phyloP scores from a whole-genome alignment of 176 grass and related monocot genomes.

The Tillandsia leiboldiana region DNA sequence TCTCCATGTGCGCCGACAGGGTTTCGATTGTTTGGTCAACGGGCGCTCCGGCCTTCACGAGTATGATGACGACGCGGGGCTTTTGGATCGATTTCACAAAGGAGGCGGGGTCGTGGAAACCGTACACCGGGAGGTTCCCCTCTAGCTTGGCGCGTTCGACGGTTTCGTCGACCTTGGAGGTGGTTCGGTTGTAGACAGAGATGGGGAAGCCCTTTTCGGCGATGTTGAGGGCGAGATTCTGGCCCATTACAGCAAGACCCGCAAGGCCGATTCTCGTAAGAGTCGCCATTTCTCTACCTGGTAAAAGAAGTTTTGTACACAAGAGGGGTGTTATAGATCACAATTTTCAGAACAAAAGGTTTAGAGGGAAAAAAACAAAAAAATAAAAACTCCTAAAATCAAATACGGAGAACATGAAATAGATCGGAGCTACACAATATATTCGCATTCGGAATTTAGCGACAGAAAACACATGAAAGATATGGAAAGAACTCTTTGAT shows the following conservation, averaged over 20 bases:
- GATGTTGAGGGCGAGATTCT: slow-evolving; percentile 76
- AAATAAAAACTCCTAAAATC: background rate
- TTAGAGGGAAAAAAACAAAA: background rate
- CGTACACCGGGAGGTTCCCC: slow-evolving; percentile 57
- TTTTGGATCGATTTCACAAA: slow-evolving; percentile 79
- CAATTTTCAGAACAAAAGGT: background rate
- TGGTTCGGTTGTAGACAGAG: slow-evolving; percentile 76
- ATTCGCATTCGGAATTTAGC: too few relatives aligned
- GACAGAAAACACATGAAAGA: too few relatives aligned
- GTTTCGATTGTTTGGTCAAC: slow-evolving; percentile 81
- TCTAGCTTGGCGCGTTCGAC: slow-evolving; percentile 49
- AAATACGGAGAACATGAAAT: too few relatives aligned
- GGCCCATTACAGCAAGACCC: slow-evolving; percentile 69
- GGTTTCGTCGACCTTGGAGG: slow-evolving; percentile 76
- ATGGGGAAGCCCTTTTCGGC: slow-evolving; percentile 82
- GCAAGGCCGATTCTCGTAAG: slow-evolving; percentile 60
- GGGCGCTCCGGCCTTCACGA: slow-evolving; percentile 72
- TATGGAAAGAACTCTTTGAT: too few relatives aligned
- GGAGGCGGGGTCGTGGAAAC: slow-evolving; percentile 52
- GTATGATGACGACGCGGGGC: slow-evolving; percentile 67
- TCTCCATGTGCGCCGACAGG: slow-evolving; percentile 53
- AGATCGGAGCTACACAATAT: too few relatives aligned
- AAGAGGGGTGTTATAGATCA: background rate
- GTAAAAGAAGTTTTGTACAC: background rate
- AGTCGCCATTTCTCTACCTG: slow-evolving; percentile 27